phyloP scores from a whole-genome alignment of 805 yeast genomes.

The Debaryomyces maramus region DNA sequence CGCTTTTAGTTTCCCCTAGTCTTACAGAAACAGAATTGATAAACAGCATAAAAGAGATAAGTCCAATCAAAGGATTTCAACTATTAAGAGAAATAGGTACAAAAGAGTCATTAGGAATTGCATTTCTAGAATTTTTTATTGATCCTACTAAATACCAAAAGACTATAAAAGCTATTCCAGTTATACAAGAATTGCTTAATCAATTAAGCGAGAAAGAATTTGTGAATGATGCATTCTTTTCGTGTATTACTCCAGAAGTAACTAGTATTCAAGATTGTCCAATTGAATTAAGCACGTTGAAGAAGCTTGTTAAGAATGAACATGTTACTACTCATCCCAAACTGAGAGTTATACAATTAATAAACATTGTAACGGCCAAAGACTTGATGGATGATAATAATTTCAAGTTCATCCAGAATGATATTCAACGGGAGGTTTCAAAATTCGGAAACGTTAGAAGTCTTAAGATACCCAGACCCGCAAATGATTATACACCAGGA shows the following conservation, averaged over 20 bases:
- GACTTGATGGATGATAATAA: conserved; percentile 56
- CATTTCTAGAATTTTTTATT: conserved; percentile 48
- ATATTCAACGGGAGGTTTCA: conserved; percentile 51
- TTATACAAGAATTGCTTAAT: conserved; percentile 13
- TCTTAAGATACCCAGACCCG: conserved; percentile 64
- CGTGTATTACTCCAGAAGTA: conserved; percentile 29
- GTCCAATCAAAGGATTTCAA: conserved; percentile 41
- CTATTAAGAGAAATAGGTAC: conserved; percentile 49
- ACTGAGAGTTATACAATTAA: conserved; percentile 59
- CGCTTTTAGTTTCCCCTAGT: conserved; percentile 47
- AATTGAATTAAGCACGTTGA: conserved; percentile 37
- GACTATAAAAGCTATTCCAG: conserved; percentile 14
- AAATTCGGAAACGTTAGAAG: conserved; percentile 52
- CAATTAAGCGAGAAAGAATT: conserved; percentile 13
- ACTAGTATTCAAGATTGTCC: conserved; percentile 40
- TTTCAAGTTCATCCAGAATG: conserved; percentile 50
- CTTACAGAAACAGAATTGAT: conserved; percentile 44
- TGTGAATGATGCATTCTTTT: conserved; percentile 28
- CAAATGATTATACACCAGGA: conserved; percentile 42
- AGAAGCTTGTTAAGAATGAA: conserved; percentile 38
- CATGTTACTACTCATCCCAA: conserved; percentile 35
- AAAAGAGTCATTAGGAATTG: conserved; percentile 55
- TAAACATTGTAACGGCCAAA: conserved; percentile 64
- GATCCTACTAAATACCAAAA: conserved; percentile 15
- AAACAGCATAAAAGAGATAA: conserved; percentile 42